A percentile compares a stretch with the other conserved stretches of the same genome.
Evolutionary conservation across 352 stramenopile species (phyloP).

Genomic region (Globisporangium splendens): DNA sequence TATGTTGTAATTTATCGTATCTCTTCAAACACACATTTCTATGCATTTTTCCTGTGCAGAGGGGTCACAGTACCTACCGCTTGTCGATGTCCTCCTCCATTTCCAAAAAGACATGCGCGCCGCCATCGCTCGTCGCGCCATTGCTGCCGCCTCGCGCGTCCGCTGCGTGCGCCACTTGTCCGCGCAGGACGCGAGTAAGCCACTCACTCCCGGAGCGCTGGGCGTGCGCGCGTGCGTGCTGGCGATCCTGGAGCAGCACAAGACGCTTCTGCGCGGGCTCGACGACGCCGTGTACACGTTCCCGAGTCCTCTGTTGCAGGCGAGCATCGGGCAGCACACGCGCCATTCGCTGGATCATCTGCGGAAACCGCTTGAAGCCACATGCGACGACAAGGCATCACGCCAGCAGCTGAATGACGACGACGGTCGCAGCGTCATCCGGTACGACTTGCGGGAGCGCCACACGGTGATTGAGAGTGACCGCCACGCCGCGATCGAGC

Average conservation of each 20-base stretch:
- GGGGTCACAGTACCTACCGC: no score
- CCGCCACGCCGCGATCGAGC: conserved; percentile 41
- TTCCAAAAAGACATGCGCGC: no score
- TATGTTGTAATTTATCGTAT: no score
- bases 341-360: conserved; percentile 81
- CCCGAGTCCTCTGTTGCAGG: conserved; percentile 54
- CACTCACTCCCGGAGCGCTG: conserved; percentile 6
- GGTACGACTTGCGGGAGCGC: conserved; percentile 70
- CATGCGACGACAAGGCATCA: neutral
- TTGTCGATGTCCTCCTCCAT: no score
- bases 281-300: conserved; percentile 65
- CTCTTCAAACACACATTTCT: no score
- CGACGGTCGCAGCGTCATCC: conserved; percentile 23
- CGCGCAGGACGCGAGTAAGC: no score
- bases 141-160: no score
- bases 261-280: conserved; percentile 38
- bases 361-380: conserved; percentile 56
- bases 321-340: conserved; percentile 66
- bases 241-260: conserved; percentile 71
- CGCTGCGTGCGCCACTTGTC: no score
- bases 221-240: conserved; percentile 37
- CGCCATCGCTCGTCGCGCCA: no score
- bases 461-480: conserved; percentile 66
- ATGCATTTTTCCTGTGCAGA: no score
- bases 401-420: neutral